These are phyloP conservation scores for Globisporangium apiculatum DNA, from an alignment of 352 stramenopile species.

Conservation along the genomic window DNA sequence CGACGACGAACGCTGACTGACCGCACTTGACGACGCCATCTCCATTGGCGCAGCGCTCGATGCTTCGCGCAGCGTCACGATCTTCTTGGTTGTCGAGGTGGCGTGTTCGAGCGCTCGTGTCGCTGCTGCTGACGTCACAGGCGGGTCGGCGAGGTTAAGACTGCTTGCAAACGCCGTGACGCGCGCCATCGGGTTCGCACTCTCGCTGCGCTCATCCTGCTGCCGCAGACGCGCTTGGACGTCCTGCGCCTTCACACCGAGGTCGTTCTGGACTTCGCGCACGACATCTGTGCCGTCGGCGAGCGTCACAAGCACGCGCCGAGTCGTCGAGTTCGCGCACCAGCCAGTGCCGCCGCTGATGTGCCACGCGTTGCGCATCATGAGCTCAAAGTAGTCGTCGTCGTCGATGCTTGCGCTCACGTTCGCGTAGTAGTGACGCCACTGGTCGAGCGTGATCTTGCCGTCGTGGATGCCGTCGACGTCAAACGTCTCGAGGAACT, in stretches of 20 bases:
- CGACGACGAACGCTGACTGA: neutral
- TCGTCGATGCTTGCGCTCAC: slow-evolving; percentile 84
- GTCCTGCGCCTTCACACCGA: slow-evolving; percentile 28
- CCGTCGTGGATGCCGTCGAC: slow-evolving; percentile 62
- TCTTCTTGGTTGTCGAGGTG: slow-evolving; percentile 22
- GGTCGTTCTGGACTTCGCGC: slow-evolving; percentile 30
- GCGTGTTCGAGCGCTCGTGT: neutral
- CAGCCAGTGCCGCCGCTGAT: slow-evolving; percentile 44
- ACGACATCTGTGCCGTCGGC: slow-evolving; percentile 43
- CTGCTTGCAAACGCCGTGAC: slow-evolving; percentile 2
- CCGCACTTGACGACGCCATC: slow-evolving; percentile 6
- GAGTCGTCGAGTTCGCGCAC: slow-evolving; percentile 52
- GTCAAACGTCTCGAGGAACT: slow-evolving; percentile 86
- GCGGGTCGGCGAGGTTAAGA: slow-evolving; percentile 12
- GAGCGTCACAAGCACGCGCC: slow-evolving; percentile 56
- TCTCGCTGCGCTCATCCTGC: slow-evolving; percentile 19
- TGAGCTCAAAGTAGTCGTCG: slow-evolving; percentile 89
- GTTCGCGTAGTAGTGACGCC: slow-evolving; percentile 87
- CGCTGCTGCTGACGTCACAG: neutral
- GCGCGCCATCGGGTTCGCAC: neutral
- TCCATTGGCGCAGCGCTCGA: slow-evolving; percentile 25
- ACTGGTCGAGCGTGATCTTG: slow-evolving; percentile 63
- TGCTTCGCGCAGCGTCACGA: slow-evolving; percentile 53
- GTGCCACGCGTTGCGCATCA: slow-evolving; percentile 85
- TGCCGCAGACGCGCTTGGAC: slow-evolving; percentile 24